Conservation (phyloP, 2,329 filamentous ascomycete species). For the Penicillium freii region DNA sequence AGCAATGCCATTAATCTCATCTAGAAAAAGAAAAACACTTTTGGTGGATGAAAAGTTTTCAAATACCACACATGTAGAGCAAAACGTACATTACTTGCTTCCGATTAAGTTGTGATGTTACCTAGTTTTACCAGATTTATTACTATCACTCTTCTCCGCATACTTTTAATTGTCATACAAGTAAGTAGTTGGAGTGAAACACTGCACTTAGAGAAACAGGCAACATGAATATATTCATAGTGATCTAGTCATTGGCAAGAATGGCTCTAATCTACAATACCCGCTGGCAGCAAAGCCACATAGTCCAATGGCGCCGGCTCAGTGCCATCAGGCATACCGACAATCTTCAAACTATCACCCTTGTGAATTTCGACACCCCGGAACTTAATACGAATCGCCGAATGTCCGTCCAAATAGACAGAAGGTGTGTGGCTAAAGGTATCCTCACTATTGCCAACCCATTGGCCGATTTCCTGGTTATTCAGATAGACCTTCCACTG, state of each 20-base stretch:
- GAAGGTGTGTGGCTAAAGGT: slow-evolving; percentile 59
- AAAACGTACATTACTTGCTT: background rate
- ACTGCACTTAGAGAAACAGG: background rate
- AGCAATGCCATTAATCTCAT: background rate
- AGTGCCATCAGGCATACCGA: slow-evolving; percentile 57
- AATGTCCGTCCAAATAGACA: slow-evolving; percentile 62
- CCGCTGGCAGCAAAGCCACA: slow-evolving; percentile 59
- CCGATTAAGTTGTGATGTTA: too few species aligned
- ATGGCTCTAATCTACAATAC: slow-evolving; percentile 52
- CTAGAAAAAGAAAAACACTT: background rate
- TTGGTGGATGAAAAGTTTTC: slow-evolving; percentile 34
- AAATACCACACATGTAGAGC: background rate
- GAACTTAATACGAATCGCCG: slow-evolving; percentile 63
- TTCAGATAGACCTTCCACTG: slow-evolving; percentile 57
- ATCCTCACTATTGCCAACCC: slow-evolving; percentile 61
- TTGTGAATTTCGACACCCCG: slow-evolving; percentile 48
- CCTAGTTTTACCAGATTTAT: background rate
- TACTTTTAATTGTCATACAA: background rate
- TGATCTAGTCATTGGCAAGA: background rate
- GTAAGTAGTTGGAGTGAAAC: background rate
- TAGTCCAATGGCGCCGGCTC: slow-evolving; percentile 69
- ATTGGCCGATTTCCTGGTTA: slow-evolving; percentile 53
- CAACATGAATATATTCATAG: background rate
- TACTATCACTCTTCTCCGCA: background rate
- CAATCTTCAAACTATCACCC: slow-evolving; percentile 56